These are phyloP conservation scores for Aspergillus novofumigatus DNA, from an alignment of 2,329 filamentous ascomycete species.

Conservation along the genomic window DNA sequence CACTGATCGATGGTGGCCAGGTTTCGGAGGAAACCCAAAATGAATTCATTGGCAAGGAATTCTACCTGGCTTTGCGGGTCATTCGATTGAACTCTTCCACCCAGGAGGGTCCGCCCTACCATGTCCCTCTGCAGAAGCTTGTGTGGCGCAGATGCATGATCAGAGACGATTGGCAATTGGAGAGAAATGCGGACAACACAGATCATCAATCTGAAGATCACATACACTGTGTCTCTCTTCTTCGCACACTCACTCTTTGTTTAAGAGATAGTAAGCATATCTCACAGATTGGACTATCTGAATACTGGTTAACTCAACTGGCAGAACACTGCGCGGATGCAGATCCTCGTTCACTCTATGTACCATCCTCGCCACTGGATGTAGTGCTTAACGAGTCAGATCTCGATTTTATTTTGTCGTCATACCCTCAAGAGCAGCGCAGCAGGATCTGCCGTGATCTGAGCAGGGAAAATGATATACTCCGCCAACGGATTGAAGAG, in stretches of 20 bases:
- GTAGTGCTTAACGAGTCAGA: conserved; percentile 27
- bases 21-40: conserved; percentile 44
- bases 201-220: conserved; percentile 63
- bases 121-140: conserved; percentile 25
- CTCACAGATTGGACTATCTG: not conserved
- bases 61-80: conserved; percentile 66
- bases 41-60: conserved; percentile 56
- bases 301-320: conserved; percentile 6
- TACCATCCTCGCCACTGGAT: conserved; percentile 24
- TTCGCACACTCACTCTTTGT: conserved; percentile 61
- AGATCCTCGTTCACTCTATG: conserved; percentile 18
- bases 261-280: conserved; percentile 45
- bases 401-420: conserved; percentile 49
- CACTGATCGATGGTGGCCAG: conserved; percentile 62
- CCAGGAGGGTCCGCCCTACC: conserved; percentile 43
- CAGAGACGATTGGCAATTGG: conserved; percentile 75
- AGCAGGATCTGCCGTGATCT: conserved; percentile 68
- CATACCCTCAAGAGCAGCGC: conserved; percentile 59
- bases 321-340: conserved; percentile 14
- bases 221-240: conserved; percentile 64
- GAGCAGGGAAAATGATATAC: conserved; percentile 63
- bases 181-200: conserved; percentile 74
- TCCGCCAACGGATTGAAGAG: conserved; percentile 63
- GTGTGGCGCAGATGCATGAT: conserved; percentile 88
- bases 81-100: conserved; percentile 52